phyloP scores from a whole-genome alignment of 148 eudicot species.

The Persicaria maculosa region DNA sequence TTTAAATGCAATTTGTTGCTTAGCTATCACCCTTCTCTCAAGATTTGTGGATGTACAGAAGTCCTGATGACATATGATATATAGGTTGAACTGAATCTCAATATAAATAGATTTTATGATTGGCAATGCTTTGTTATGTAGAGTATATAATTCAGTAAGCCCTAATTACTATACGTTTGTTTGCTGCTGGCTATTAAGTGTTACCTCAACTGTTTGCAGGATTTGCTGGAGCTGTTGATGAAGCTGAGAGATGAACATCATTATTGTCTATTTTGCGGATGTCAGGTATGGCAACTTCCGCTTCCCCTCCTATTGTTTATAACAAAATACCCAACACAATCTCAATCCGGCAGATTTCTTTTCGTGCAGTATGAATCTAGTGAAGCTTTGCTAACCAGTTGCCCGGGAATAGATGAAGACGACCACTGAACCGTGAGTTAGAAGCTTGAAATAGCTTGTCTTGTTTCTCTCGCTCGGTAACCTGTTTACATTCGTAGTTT shows the following conservation, averaged over 20 bases:
- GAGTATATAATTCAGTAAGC: not conserved
- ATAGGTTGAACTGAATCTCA: too few relatives aligned
- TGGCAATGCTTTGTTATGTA: not conserved
- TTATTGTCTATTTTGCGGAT: conserved; percentile 96
- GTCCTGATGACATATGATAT: too few relatives aligned
- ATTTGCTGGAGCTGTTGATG: conserved; percentile 55
- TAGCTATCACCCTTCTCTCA: not conserved
- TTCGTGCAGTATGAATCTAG: conserved; percentile 60
- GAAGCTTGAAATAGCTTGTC: not conserved
- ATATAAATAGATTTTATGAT: not conserved
- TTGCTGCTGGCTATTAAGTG: conserved; percentile 2
- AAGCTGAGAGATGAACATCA: conserved; percentile 69
- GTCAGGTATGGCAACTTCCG: conserved; percentile 40
- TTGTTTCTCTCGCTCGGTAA: conserved; percentile 6
- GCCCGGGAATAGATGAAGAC: conserved; percentile 82
- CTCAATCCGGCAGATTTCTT: conserved; percentile 15
- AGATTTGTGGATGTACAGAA: not conserved
- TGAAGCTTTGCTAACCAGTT: conserved; percentile 54
- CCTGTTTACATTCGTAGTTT: conserved; percentile 2
- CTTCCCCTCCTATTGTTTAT: not conserved
- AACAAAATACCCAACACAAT: not conserved
- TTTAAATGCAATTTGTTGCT: not conserved
- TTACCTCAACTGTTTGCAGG: conserved; percentile 44
- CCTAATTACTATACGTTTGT: not conserved
- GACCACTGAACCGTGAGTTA: conserved; percentile 43